Conservation (phyloP, 345 rosid species). For the Mallotus nudiflorus region DNA sequence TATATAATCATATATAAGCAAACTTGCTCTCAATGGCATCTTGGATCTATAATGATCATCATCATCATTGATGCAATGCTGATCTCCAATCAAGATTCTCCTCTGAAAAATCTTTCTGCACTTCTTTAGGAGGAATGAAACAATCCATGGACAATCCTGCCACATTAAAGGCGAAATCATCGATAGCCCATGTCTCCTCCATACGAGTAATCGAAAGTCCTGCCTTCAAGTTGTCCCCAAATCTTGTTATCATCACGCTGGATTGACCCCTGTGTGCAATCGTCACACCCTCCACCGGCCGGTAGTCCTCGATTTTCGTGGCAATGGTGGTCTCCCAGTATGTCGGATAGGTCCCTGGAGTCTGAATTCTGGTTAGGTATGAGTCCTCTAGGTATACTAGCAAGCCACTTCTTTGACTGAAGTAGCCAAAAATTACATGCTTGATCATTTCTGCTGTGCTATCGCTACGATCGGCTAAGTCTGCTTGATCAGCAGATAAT, state of each 20-base stretch:
- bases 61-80: constrained; percentile 25
- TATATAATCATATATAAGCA: not conserved
- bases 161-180: constrained; percentile 84
- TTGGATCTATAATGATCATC: not conserved
- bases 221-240: constrained; percentile 74
- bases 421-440: constrained; percentile 81
- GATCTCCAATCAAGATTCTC: constrained; percentile 43
- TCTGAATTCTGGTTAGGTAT: constrained; percentile 72
- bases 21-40: no score
- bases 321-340: constrained; percentile 96
- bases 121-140: constrained; percentile 85
- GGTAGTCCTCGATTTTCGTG: constrained; percentile 70
- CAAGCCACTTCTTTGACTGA: constrained; percentile 89
- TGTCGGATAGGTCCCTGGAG: constrained; percentile 69
- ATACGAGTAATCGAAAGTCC: constrained; percentile 72
- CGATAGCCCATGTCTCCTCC: constrained; percentile 85
- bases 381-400: constrained; percentile 69
- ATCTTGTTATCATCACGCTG: constrained; percentile 68
- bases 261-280: constrained; percentile 88
- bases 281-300: constrained; percentile 69
- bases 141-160: constrained; percentile 76
- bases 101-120: constrained; percentile 40
- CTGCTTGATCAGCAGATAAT: constrained; percentile 71
- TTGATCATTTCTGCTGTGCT: constrained; percentile 91
- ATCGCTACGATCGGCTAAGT: constrained; percentile 72